Evolutionary conservation across 441 rosid species (phyloP).

Genomic region (Metrosideros polymorpha): DNA sequence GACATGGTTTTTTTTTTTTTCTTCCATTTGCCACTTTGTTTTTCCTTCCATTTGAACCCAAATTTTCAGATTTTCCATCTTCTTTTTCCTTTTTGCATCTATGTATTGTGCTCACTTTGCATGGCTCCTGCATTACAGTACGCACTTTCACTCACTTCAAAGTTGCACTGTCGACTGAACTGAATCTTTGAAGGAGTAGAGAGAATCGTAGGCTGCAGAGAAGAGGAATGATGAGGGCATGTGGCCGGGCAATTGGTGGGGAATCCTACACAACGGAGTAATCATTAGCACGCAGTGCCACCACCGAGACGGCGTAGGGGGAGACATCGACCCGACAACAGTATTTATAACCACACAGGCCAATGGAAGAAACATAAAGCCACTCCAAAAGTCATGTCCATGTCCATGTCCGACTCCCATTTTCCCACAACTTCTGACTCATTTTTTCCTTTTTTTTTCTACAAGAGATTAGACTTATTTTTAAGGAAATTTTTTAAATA

Average conservation of each 20-base stretch:
- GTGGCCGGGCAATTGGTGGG: background rate
- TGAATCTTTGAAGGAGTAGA: background rate
- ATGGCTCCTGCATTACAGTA: background rate
- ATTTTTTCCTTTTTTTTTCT: background rate
- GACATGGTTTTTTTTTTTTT: too few species aligned
- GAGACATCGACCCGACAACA: background rate
- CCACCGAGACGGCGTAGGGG: background rate
- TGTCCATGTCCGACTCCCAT: background rate
- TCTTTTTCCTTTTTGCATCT: background rate
- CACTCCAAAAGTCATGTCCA: background rate
- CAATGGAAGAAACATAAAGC: background rate
- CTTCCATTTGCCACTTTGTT: background rate
- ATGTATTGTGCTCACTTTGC: background rate
- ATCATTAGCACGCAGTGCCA: background rate
- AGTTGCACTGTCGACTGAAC: background rate
- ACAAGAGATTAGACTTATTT: too few species aligned
- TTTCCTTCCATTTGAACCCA: background rate
- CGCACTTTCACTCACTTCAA: background rate
- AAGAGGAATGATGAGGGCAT: background rate
- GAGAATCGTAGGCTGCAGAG: background rate
- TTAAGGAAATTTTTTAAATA: too few species aligned
- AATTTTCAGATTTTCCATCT: background rate
- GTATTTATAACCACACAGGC: background rate
- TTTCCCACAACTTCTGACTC: background rate
- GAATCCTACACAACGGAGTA: background rate